These are phyloP conservation scores for Mycena capillaripes DNA, from an alignment of 768 basidiomycete species.

Conservation along the genomic window DNA sequence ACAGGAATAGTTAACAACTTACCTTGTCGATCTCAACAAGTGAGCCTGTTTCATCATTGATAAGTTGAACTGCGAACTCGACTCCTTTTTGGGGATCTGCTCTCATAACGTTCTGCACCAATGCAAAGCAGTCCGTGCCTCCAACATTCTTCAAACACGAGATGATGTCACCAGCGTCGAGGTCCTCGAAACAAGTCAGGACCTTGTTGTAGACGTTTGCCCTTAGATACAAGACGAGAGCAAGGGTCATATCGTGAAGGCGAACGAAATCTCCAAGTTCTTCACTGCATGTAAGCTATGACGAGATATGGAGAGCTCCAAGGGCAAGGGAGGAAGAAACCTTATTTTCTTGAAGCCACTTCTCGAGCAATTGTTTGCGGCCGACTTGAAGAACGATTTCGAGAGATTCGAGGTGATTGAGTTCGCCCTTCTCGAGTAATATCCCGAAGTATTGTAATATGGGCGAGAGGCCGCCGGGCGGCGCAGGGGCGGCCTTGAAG, in stretches of 20 bases:
- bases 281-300: constrained; percentile 95
- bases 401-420: constrained; percentile 95
- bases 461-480: constrained; percentile 91
- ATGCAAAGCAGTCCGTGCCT: constrained; percentile 89
- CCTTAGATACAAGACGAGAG: constrained; percentile 96
- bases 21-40: constrained; percentile 94
- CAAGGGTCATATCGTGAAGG: constrained; percentile 95
- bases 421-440: constrained; percentile 97
- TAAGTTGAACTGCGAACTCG: constrained; percentile 95
- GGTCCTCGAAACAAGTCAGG: constrained; percentile 98
- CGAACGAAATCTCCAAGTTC: constrained; percentile 98
- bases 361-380: constrained; percentile 96
- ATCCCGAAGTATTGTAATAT: constrained; percentile 99
- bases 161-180: constrained; percentile 98
- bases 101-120: constrained; percentile 97
- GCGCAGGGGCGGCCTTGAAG: constrained; percentile 95
- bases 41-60: constrained; percentile 93
- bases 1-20: constrained; percentile 40
- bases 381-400: constrained; percentile 97
- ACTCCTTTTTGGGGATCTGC: constrained; percentile 97
- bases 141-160: constrained; percentile 98
- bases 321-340: constrained; percentile 53
- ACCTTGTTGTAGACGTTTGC: constrained; percentile 99
- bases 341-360: constrained; percentile 99
- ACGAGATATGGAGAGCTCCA: constrained; percentile 10